These are phyloP conservation scores for Chaetoceros muelleri DNA, from an alignment of 108 stramenopile species.

Conservation along the genomic window DNA sequence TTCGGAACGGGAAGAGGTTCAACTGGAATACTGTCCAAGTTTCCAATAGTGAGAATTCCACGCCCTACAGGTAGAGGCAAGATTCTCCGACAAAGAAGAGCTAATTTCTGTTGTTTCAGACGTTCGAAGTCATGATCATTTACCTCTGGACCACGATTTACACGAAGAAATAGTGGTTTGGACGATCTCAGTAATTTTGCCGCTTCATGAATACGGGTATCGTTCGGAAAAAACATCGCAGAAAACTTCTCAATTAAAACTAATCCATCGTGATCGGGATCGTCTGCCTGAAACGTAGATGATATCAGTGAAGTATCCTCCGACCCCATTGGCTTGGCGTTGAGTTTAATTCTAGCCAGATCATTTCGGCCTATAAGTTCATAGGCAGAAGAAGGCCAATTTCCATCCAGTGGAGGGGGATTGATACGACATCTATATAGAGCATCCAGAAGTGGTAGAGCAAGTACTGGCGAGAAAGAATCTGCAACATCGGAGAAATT, in stretches of 20 bases:
- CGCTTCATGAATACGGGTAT: constrained; percentile 84
- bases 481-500: constrained; percentile 22
- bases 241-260: constrained; percentile 54
- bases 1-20: constrained; percentile 88
- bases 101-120: constrained; percentile 74
- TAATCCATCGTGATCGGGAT: constrained; percentile 73
- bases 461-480: constrained; percentile 54
- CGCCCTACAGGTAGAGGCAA: constrained; percentile 86
- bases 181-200: constrained; percentile 84
- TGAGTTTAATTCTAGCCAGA: constrained; percentile 27
- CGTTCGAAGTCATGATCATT: constrained; percentile 87
- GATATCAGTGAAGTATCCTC: neutral
- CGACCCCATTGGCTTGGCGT: neutral
- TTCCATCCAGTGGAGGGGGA: constrained; percentile 22
- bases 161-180: constrained; percentile 63
- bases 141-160: constrained; percentile 72
- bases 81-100: constrained; percentile 70
- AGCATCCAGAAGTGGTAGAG: constrained; percentile 57
- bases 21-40: constrained; percentile 62
- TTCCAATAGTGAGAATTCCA: constrained; percentile 95
- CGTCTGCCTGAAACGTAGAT: neutral
- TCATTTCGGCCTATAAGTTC: constrained; percentile 74
- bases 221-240: constrained; percentile 81
- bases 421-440: constrained; percentile 47
- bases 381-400: constrained; percentile 46